A percentile compares a stretch with the other conserved stretches of the same genome.
phyloP scores from a whole-genome alignment of 1,284 basidiomycete species.

The Puccinia hordei region DNA sequence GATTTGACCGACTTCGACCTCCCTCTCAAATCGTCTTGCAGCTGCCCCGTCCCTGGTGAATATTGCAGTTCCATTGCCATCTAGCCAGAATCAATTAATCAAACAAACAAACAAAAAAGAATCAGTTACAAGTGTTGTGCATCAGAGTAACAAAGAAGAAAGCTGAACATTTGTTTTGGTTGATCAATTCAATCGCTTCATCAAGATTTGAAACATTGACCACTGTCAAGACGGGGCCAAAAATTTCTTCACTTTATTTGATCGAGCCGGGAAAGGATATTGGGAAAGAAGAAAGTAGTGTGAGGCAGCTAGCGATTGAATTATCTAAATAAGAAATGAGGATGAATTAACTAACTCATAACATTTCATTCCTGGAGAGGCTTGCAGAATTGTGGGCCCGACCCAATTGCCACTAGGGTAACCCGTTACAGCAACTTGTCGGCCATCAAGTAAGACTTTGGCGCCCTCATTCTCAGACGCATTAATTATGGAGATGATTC shows the following conservation, averaged over 20 bases:
- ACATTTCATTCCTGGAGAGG: slow-evolving; percentile 76
- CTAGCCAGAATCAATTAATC: slow-evolving; percentile 42
- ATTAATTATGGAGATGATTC: slow-evolving; percentile 75
- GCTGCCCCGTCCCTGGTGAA: slow-evolving; percentile 97
- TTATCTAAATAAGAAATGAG: no score
- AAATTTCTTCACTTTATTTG: slow-evolving; percentile 78
- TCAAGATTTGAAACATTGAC: slow-evolving; percentile 82
- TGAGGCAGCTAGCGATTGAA: slow-evolving; percentile 53
- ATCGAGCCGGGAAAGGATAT: not conserved
- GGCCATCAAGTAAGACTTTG: slow-evolving; percentile 82
- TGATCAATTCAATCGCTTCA: slow-evolving; percentile 86
- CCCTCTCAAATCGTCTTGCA: slow-evolving; percentile 85
- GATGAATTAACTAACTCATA: slow-evolving; percentile 68
- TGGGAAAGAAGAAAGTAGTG: not conserved
- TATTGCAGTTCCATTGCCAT: slow-evolving; percentile 88
- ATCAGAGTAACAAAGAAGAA: slow-evolving; percentile 53
- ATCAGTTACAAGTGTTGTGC: slow-evolving; percentile 49
- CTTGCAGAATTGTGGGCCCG: slow-evolving; percentile 87
- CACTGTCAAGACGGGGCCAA: slow-evolving; percentile 84
- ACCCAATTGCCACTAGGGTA: slow-evolving; percentile 94
- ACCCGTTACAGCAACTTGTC: slow-evolving; percentile 69
- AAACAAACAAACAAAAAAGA: not conserved
- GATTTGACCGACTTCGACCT: slow-evolving; percentile 82
- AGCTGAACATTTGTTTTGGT: slow-evolving; percentile 74
- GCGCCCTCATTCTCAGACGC: slow-evolving; percentile 85